phyloP scores from a whole-genome alignment of 2,329 filamentous ascomycete genomes.

The Ceratocystis ficicola region DNA sequence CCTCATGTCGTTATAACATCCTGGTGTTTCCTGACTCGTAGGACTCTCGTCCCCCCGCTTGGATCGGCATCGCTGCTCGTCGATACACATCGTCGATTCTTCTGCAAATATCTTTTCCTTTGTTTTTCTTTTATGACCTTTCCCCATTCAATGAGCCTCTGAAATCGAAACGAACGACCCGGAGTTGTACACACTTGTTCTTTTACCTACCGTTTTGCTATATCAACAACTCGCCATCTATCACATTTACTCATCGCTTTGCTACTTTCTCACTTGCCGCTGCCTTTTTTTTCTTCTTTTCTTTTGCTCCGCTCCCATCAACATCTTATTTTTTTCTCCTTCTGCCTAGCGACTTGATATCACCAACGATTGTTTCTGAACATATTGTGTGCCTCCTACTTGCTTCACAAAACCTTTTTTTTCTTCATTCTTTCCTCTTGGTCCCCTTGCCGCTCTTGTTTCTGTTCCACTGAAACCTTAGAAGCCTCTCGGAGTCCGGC shows the following conservation, averaged over 20 bases:
- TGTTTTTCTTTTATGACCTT: conserved; percentile 23
- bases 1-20: conserved; percentile 21
- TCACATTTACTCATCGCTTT: background rate
- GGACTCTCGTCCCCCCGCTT: conserved; percentile 15
- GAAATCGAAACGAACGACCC: conserved; percentile 29
- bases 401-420: conserved; percentile 23
- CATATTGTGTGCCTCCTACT: conserved; percentile 23
- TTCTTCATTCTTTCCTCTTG: conserved; percentile 25
- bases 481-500: conserved; percentile 10
- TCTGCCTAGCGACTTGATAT: conserved; percentile 14
- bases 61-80: conserved; percentile 14
- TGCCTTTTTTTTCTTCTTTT: conserved; percentile 22
- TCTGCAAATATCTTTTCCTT: conserved; percentile 28
- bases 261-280: conserved; percentile 3
- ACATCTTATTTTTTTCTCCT: conserved; percentile 14
- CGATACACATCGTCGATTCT: conserved; percentile 20
- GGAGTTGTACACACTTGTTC: conserved; percentile 26
- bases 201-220: conserved; percentile 11
- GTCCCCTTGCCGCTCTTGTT: conserved; percentile 16
- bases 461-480: conserved; percentile 5
- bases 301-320: conserved; percentile 22
- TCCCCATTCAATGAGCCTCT: conserved; percentile 33
- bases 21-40: conserved; percentile 1
- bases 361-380: conserved; percentile 22
- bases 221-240: background rate